phyloP scores from a whole-genome alignment of 2,329 filamentous ascomycete genomes.

The Colletotrichum sp. region DNA sequence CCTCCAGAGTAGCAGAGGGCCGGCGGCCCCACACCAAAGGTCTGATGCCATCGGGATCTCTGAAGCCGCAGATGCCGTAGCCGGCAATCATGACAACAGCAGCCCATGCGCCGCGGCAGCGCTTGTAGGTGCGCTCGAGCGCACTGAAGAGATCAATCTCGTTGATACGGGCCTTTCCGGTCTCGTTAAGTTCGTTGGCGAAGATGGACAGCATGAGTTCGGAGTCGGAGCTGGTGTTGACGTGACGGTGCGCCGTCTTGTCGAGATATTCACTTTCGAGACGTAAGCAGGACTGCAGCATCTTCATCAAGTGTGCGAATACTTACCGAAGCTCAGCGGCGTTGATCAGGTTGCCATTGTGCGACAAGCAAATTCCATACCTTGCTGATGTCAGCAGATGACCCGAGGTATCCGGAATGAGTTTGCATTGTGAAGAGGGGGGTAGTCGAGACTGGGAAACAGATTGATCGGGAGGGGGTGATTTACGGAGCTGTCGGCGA shows the following conservation, averaged over 20 bases:
- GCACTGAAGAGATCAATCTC: conserved; percentile 77
- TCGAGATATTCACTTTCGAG: conserved; percentile 62
- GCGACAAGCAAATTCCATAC: conserved; percentile 48
- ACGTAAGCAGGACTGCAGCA: background rate
- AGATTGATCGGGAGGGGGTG: background rate
- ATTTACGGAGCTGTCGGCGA: background rate
- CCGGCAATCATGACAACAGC: conserved; percentile 83
- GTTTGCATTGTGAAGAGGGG: background rate
- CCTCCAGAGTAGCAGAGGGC: conserved; percentile 64
- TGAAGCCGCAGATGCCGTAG: conserved; percentile 80
- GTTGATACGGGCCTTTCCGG: conserved; percentile 81
- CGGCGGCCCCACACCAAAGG: conserved; percentile 81
- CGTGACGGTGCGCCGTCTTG: conserved; percentile 79
- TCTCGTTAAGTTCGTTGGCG: conserved; percentile 80
- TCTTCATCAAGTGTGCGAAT: background rate
- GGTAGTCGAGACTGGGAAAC: background rate
- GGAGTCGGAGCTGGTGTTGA: conserved; percentile 49
- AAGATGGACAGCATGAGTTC: conserved; percentile 58
- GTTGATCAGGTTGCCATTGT: conserved; percentile 91
- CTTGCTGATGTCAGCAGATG: background rate
- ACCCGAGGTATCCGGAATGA: background rate
- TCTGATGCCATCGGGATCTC: conserved; percentile 72
- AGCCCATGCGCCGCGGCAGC: conserved; percentile 77
- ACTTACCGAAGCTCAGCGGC: conserved; percentile 66
- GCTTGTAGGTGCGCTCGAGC: conserved; percentile 55